Conservation (phyloP, 345 rosid species). For the Rhodomyrtus tomentosa region DNA sequence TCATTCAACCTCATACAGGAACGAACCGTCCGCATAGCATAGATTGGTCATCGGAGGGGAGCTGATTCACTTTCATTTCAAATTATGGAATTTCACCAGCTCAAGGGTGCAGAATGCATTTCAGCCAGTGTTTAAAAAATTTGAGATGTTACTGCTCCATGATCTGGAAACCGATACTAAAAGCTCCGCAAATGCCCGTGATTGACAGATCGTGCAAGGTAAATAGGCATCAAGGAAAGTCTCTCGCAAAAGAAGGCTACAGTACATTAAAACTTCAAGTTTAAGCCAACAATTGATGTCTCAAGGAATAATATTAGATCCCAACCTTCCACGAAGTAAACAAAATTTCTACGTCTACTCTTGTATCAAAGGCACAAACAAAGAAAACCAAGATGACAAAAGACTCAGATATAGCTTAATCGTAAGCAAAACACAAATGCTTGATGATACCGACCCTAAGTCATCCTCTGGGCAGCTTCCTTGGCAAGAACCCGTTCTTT, state of each 20-base stretch:
- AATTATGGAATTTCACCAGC: background rate
- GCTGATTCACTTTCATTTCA: background rate
- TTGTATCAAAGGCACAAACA: background rate
- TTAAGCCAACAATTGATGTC: background rate
- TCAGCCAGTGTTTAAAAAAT: background rate
- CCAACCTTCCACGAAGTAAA: background rate
- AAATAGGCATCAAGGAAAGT: background rate
- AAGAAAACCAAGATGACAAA: background rate
- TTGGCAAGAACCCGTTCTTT: slow-evolving; percentile 54
- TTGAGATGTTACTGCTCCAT: background rate
- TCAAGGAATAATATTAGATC: background rate
- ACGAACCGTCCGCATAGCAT: background rate
- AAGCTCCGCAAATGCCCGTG: background rate
- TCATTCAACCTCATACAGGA: background rate
- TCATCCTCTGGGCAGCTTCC: slow-evolving; percentile 75
- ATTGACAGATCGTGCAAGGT: background rate
- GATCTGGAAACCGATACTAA: background rate
- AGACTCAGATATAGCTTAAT: background rate
- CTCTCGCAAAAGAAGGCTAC: background rate
- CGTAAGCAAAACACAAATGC: background rate
- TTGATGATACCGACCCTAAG: slow-evolving; percentile 1
- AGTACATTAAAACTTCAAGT: background rate
- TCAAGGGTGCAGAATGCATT: background rate
- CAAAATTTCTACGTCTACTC: background rate
- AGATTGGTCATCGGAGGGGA: background rate